Percentiles rank a stretch among this genome's conserved stretches.
phyloP scores from a whole-genome alignment of 352 stramenopile genomes.

The Phytopythium cucurbitacearum region DNA sequence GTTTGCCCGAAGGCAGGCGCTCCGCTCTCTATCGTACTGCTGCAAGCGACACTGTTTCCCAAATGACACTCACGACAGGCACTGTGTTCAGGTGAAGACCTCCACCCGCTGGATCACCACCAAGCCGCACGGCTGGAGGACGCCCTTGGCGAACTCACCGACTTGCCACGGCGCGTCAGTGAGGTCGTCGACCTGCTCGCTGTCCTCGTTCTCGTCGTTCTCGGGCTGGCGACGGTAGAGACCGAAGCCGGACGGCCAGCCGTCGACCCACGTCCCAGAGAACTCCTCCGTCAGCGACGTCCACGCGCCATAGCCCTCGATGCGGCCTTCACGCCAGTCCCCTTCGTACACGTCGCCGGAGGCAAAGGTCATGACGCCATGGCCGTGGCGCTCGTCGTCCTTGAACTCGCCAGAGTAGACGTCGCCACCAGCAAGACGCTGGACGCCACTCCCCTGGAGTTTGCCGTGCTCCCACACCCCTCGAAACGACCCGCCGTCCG shows the following conservation, averaged over 20 bases:
- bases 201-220: slow-evolving; percentile 15
- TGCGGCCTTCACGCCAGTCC: slow-evolving; percentile 40
- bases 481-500: slow-evolving; percentile 28
- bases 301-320: slow-evolving; percentile 69
- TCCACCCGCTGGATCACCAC: slow-evolving; percentile 40
- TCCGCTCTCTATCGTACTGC: too few relatives aligned
- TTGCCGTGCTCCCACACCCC: slow-evolving; percentile 43
- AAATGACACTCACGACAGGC: too few relatives aligned
- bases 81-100: not conserved
- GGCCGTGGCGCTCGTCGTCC: slow-evolving; percentile 35
- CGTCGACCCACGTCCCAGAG: slow-evolving; percentile 53
- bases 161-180: slow-evolving; percentile 14
- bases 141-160: slow-evolving; percentile 42
- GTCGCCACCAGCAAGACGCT: slow-evolving; percentile 52
- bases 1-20: too few relatives aligned
- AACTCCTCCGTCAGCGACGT: slow-evolving; percentile 38
- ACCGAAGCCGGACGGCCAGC: slow-evolving; percentile 44
- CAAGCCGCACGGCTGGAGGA: slow-evolving; percentile 35
- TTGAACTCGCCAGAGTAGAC: slow-evolving; percentile 54
- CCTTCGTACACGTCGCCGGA: slow-evolving; percentile 69
- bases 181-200: slow-evolving; percentile 12
- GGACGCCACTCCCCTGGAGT: slow-evolving; percentile 38
- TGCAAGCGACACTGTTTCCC: too few relatives aligned
- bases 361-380: slow-evolving; percentile 51
- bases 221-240: slow-evolving; percentile 36